A percentile compares a stretch with the other conserved stretches of the same genome.
Evolutionary conservation across 2,329 filamentous ascomycete genomes (phyloP).

Genomic region (Taxawa tesnikishii): DNA sequence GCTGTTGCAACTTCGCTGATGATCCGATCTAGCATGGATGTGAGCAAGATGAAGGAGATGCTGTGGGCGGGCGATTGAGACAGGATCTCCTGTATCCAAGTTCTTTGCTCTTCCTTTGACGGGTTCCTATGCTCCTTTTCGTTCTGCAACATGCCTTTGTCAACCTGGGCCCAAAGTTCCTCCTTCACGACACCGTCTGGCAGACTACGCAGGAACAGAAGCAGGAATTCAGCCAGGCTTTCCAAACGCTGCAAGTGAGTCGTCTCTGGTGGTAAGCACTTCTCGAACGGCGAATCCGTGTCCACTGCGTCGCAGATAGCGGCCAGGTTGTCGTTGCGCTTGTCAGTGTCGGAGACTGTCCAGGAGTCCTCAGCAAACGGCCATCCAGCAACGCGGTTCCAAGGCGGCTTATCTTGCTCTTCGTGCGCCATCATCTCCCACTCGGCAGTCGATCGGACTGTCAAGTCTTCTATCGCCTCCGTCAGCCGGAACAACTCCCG

Average conservation of each 20-base stretch:
- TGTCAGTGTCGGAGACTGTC: conserved; percentile 26
- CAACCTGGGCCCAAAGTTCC: conserved; percentile 57
- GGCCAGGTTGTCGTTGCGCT: conserved; percentile 31
- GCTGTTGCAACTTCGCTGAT: conserved; percentile 37
- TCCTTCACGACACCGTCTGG: conserved; percentile 67
- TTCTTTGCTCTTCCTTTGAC: conserved; percentile 43
- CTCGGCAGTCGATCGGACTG: conserved; percentile 46
- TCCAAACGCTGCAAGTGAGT: conserved; percentile 60
- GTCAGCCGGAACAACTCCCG: conserved; percentile 83
- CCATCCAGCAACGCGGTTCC: conserved; percentile 44
- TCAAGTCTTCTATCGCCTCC: conserved; percentile 56
- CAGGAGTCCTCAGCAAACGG: conserved; percentile 44
- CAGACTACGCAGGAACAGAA: conserved; percentile 63
- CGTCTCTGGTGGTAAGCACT: conserved; percentile 50
- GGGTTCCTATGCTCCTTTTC: conserved; percentile 33
- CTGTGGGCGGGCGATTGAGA: conserved; percentile 64
- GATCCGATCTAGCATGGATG: conserved; percentile 57
- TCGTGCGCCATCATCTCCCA: conserved; percentile 46
- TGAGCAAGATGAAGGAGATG: conserved; percentile 80
- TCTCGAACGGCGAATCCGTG: conserved; percentile 48
- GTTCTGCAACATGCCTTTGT: conserved; percentile 40
- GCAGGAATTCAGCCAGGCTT: conserved; percentile 55
- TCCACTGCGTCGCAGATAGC: conserved; percentile 57
- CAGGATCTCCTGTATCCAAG: conserved; percentile 60
- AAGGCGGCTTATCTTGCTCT: conserved; percentile 30